These are phyloP conservation scores for Sporothrix brunneoviolacea DNA, from an alignment of 2,329 filamentous ascomycete genomes.

Conservation along the genomic window DNA sequence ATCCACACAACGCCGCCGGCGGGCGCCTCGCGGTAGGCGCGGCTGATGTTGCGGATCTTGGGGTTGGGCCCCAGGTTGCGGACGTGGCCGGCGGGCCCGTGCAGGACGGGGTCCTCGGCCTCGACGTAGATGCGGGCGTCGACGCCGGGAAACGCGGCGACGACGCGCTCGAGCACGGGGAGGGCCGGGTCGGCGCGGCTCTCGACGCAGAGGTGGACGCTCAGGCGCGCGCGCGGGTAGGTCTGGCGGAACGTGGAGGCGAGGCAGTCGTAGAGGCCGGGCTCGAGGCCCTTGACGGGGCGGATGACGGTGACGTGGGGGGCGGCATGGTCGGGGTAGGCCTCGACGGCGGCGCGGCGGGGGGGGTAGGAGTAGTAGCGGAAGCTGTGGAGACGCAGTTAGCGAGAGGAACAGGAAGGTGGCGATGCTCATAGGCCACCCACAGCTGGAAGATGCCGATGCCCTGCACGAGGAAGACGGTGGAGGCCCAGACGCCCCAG, in stretches of 20 bases:
- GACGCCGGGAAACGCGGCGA: conserved; percentile 71
- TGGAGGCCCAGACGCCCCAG: conserved; percentile 39
- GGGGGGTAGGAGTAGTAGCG: conserved; percentile 46
- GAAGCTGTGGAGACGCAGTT: conserved; percentile 33
- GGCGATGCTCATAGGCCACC: too few species aligned
- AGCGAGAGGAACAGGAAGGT: background rate
- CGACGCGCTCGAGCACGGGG: conserved; percentile 62
- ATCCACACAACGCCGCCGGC: conserved; percentile 92
- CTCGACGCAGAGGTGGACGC: conserved; percentile 76
- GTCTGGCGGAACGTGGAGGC: conserved; percentile 76
- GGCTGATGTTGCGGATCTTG: conserved; percentile 96
- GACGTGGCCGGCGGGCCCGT: conserved; percentile 39
- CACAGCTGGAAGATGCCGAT: conserved; percentile 54
- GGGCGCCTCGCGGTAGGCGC: conserved; percentile 81
- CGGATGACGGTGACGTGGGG: conserved; percentile 87
- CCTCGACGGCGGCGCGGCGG: conserved; percentile 43
- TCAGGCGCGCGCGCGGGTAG: conserved; percentile 70
- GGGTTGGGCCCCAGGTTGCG: conserved; percentile 81
- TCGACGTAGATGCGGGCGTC: conserved; percentile 57
- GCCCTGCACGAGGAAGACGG: conserved; percentile 47
- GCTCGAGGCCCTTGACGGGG: conserved; percentile 87
- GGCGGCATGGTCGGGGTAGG: conserved; percentile 40
- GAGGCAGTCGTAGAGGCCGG: conserved; percentile 85
- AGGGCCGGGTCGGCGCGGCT: conserved; percentile 69
- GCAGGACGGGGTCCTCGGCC: conserved; percentile 17